Conservation (phyloP, 2,329 filamentous ascomycete species). For the Cordyceps cateniannulata region DNA sequence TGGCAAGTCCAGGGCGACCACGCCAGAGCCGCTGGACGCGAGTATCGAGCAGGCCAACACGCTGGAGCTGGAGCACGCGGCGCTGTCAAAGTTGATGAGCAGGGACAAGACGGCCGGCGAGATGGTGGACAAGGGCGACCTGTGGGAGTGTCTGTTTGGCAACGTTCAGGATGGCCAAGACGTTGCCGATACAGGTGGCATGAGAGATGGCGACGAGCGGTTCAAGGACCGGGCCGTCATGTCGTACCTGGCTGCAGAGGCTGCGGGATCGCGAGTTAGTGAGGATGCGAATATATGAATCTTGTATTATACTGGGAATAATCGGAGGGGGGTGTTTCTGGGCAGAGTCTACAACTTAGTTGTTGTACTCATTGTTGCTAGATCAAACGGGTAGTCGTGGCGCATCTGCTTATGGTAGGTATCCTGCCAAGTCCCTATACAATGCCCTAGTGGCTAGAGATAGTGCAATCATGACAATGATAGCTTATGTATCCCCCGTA, state of each 20-base stretch:
- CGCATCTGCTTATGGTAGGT: too few relatives aligned
- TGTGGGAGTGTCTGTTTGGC: conserved; percentile 88
- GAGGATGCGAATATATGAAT: not conserved
- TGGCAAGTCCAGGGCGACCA: conserved; percentile 33
- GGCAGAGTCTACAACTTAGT: too few relatives aligned
- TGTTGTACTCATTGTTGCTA: too few relatives aligned
- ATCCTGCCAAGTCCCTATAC: too few relatives aligned
- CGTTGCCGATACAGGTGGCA: conserved; percentile 8
- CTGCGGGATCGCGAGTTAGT: conserved; percentile 31
- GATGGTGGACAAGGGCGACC: conserved; percentile 66
- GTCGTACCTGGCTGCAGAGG: conserved; percentile 39
- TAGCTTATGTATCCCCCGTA: too few relatives aligned
- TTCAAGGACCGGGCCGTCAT: conserved; percentile 11
- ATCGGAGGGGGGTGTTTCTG: not conserved
- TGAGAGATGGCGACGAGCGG: conserved; percentile 20
- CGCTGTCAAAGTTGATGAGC: conserved; percentile 62
- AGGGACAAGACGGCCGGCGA: conserved; percentile 70
- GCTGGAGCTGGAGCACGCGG: conserved; percentile 69
- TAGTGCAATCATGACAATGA: too few relatives aligned
- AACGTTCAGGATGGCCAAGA: conserved; percentile 20
- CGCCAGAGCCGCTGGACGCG: conserved; percentile 47
- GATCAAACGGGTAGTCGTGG: too few relatives aligned
- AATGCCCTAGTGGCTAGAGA: too few relatives aligned
- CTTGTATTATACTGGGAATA: not conserved
- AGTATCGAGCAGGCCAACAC: conserved; percentile 79